Evolutionary conservation across 129 eudicot genomes (phyloP).

Genomic region (Escallonia herrerae): DNA sequence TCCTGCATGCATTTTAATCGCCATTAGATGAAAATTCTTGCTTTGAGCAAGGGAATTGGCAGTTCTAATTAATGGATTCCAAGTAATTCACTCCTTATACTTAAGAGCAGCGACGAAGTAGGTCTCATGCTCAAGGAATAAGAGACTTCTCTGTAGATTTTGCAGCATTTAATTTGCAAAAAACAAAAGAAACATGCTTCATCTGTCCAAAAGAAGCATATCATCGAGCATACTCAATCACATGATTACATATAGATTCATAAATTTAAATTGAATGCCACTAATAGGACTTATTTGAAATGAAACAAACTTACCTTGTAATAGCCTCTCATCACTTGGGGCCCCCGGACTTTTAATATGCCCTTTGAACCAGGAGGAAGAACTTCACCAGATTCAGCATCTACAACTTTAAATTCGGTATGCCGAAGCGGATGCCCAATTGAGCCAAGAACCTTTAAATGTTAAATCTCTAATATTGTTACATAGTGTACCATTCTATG

Average conservation of each 20-base stretch:
- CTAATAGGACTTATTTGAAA: neutral
- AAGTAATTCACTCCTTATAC: too few relatives aligned
- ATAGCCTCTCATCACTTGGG: conserved; percentile 89
- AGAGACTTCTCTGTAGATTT: neutral
- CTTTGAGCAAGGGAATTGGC: too few relatives aligned
- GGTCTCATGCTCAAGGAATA: neutral
- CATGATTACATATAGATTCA: too few relatives aligned
- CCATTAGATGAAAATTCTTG: too few relatives aligned
- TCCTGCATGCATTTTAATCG: too few relatives aligned
- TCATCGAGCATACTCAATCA: neutral
- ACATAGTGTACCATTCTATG: conserved; percentile 17
- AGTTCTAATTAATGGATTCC: too few relatives aligned
- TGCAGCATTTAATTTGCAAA: neutral
- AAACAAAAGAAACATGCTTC: neutral
- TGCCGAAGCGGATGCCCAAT: conserved; percentile 60
- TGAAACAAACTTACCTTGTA: conserved; percentile 55
- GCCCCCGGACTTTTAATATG: conserved; percentile 83
- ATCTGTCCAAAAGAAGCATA: neutral
- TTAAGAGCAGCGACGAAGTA: too few relatives aligned
- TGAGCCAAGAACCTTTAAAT: conserved; percentile 89
- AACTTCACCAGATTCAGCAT: conserved; percentile 59
- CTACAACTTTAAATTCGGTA: conserved; percentile 72
- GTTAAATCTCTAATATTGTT: conserved; percentile 26
- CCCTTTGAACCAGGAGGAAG: conserved; percentile 83
- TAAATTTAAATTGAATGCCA: neutral